These are phyloP conservation scores for Coccinonectria pachysandricola DNA, from an alignment of 2,329 filamentous ascomycete species.

Conservation along the genomic window DNA sequence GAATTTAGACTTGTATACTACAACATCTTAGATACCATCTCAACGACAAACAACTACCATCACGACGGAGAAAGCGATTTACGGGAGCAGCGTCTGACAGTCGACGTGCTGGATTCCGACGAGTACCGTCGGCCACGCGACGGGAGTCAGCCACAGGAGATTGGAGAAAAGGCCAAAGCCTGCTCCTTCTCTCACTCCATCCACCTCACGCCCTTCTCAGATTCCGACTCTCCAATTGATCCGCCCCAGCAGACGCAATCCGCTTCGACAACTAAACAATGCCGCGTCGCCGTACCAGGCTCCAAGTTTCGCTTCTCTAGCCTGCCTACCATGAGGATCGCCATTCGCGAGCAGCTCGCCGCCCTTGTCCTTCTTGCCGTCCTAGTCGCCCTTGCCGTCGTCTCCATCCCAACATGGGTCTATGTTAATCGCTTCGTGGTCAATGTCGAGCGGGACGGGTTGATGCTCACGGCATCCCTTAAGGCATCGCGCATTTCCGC, in stretches of 20 bases:
- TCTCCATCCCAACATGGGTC: constrained; percentile 66
- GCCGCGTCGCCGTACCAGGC: constrained; percentile 15
- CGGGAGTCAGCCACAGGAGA: too few relatives aligned
- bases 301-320: constrained; percentile 12
- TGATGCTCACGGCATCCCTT: constrained; percentile 72
- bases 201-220: background rate
- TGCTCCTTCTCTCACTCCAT: background rate
- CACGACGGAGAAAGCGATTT: too few relatives aligned
- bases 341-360: constrained; percentile 79
- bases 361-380: constrained; percentile 67
- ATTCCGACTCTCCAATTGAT: constrained; percentile 3
- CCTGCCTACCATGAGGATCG: constrained; percentile 58
- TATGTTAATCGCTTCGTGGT: constrained; percentile 46
- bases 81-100: too few relatives aligned
- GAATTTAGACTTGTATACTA: too few relatives aligned
- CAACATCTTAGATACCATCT: too few relatives aligned
- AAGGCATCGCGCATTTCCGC: constrained; percentile 75
- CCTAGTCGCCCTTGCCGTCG: constrained; percentile 63
- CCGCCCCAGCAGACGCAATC: constrained; percentile 4
- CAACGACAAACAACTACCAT: too few relatives aligned
- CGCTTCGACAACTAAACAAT: constrained; percentile 13
- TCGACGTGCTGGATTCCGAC: too few relatives aligned
- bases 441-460: constrained; percentile 45
- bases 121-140: too few relatives aligned
- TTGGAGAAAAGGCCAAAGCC: too few relatives aligned